Percentiles rank a stretch among this genome's conserved stretches.
Conservation (phyloP, 1,284 basidiomycete species). For the Cutaneotrichosporon sp. region DNA sequence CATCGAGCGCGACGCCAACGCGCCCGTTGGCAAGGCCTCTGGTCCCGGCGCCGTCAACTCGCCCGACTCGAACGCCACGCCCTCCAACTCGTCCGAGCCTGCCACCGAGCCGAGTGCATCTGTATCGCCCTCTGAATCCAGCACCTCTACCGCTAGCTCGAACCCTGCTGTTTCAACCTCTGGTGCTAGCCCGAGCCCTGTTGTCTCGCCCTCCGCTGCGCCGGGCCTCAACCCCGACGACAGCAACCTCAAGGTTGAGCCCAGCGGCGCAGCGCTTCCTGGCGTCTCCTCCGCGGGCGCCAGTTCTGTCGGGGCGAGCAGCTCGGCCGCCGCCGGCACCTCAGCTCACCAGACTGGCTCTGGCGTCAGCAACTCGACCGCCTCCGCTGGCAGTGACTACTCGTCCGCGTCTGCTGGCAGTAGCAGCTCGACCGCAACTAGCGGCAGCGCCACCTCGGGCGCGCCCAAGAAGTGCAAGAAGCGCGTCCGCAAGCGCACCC, state of each 20-base stretch:
- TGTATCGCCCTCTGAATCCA: background rate
- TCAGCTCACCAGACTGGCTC: background rate
- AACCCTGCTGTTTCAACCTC: background rate
- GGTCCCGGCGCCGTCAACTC: background rate
- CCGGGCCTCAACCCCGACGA: background rate
- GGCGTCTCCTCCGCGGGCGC: background rate
- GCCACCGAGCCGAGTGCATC: too few species aligned
- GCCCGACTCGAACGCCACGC: background rate
- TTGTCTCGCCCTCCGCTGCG: background rate
- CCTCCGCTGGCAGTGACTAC: background rate
- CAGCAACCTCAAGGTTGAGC: background rate
- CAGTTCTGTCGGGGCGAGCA: background rate
- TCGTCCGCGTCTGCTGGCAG: background rate
- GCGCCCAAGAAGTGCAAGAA: background rate
- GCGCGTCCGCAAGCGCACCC: background rate
- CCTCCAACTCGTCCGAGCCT: background rate
- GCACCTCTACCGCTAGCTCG: background rate
- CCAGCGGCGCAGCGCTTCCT: background rate
- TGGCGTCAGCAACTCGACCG: background rate
- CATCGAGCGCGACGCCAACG: background rate
- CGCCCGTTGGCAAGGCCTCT: background rate
- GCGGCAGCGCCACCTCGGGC: background rate
- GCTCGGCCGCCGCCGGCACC: background rate
- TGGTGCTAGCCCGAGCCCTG: background rate
- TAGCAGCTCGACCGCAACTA: background rate